Evolutionary conservation across 169 alveolate genomes (phyloP), one percentile per base, ranked within the genome.

Genomic region (Plasmodium chabaudi): DNA sequence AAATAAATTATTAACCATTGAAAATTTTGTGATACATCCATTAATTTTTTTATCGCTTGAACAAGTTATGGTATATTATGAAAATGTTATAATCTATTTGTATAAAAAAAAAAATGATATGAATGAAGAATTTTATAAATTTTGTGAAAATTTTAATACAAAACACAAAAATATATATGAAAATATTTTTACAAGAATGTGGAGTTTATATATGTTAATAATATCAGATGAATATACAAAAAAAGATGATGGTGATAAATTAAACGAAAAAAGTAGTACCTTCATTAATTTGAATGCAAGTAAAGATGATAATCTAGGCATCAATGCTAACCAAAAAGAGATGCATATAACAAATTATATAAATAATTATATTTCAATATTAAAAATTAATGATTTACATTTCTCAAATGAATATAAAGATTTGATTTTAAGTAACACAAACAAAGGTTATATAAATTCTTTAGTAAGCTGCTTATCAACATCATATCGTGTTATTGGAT

Each of bases 1-100:
- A 44, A 64, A 84, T 47, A 84, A 84, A 51, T 60, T 84, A 59
- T 57, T 84, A 69, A 84, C 91, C 1, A 57, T 84, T 61, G 53
- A 84, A 4, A 84, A 84, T 70, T 68, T 84, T 68, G 47, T 53
- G 47, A 68, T 84, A 42, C 91, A 84, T 69, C 74, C 91, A 23
- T 21, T 69, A 56, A 23, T 84, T 25, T 84, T 84, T 57, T 42
- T 84, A 63, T 10, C 87, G 4, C 19, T 72, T 21, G 59, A 59
- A n/a, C 67, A 84, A 69, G 87, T 70, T 42, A 57, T 68, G 10
- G 59, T 59, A 27, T 69, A 69, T 84, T 84, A 69, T 53, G 91
- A 84, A 70, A 84, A 70, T 34, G 59, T 84, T 9, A 72, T 84
- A 47, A 84, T 84, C 17, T 57, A 84, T 59, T 84, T 84, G 23